Conservation (phyloP, 352 stramenopile species). For the Phytopythium aichiense region DNA sequence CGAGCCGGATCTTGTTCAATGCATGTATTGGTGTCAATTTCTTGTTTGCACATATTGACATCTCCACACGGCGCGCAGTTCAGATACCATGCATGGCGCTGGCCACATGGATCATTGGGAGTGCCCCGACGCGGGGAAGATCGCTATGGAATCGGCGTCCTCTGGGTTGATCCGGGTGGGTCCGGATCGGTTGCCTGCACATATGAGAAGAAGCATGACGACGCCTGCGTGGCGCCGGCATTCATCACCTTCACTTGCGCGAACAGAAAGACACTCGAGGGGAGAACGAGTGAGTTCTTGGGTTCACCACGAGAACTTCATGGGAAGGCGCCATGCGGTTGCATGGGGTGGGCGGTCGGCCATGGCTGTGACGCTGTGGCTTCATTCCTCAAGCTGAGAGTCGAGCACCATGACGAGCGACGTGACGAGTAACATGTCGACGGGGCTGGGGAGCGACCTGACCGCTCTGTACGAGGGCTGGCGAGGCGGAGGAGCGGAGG, state of each 20-base stretch:
- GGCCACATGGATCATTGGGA: too few relatives aligned
- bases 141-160: too few relatives aligned
- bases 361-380: neutral
- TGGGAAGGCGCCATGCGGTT: neutral
- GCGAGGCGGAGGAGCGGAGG: neutral
- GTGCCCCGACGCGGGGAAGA: too few relatives aligned
- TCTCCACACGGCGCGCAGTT: too few relatives aligned
- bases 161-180: too few relatives aligned
- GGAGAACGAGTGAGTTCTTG: too few relatives aligned
- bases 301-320: neutral
- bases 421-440: neutral
- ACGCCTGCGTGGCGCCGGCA: neutral
- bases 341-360: neutral
- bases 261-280: neutral
- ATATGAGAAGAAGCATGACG: neutral
- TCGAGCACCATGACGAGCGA: conserved; percentile 5
- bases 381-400: neutral
- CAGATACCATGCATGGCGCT: too few relatives aligned
- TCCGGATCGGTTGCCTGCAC: too few relatives aligned
- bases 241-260: neutral
- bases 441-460: neutral
- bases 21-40: too few relatives aligned
- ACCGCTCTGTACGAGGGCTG: neutral
- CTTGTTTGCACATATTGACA: too few relatives aligned
- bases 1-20: too few relatives aligned